These are phyloP conservation scores for Aureobasidium melanogenum DNA, from an alignment of 2,329 filamentous ascomycete species.

Conservation along the genomic window DNA sequence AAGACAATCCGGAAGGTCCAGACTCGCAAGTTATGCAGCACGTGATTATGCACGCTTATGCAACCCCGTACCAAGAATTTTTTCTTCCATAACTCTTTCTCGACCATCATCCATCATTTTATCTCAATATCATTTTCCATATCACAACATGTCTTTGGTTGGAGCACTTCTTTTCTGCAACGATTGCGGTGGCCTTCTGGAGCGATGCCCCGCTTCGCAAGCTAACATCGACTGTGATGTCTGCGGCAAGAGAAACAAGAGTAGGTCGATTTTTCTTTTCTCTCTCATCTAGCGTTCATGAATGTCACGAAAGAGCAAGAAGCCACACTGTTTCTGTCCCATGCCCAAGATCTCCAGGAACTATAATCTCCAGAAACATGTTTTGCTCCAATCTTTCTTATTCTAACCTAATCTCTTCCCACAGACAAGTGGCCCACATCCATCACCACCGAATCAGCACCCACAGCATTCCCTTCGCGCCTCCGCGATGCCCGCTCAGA, in stretches of 20 bases:
- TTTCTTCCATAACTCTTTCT: constrained; percentile 2
- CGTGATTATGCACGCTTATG: constrained; percentile 1
- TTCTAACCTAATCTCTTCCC: constrained; percentile 14
- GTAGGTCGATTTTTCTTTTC: constrained; percentile 34
- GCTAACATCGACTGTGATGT: constrained; percentile 79
- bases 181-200: constrained; percentile 84
- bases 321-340: background rate
- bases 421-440: constrained; percentile 66
- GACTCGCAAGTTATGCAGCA: background rate
- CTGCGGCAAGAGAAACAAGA: constrained; percentile 78
- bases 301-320: background rate
- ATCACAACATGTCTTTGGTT: constrained; percentile 66
- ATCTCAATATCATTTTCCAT: background rate
- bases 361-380: too few species aligned
- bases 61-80: background rate
- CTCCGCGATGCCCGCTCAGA: constrained; percentile 79
- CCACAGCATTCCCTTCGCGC: constrained; percentile 79
- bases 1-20: background rate
- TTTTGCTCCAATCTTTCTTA: background rate
- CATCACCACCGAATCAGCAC: constrained; percentile 73
- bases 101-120: background rate
- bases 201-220: constrained; percentile 66
- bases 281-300: background rate
- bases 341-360: background rate
- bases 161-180: constrained; percentile 89